Percentiles rank a stretch among this genome's conserved stretches.
These are phyloP conservation scores for Talaromyces sp. DNA, from an alignment of 2,329 filamentous ascomycete genomes.

Conservation along the genomic window DNA sequence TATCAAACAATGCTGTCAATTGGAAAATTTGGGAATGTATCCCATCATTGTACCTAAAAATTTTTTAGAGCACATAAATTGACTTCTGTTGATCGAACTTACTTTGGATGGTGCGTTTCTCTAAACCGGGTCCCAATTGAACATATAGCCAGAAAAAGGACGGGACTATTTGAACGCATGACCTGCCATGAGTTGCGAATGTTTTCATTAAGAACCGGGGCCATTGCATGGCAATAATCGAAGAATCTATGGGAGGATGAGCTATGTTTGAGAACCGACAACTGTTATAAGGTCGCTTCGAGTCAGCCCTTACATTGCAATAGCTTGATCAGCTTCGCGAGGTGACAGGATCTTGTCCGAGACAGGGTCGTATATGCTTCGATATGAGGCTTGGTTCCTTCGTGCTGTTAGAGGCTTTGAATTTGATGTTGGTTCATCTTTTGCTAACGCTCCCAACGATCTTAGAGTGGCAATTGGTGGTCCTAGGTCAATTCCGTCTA, in stretches of 20 bases:
- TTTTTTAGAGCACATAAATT: background rate
- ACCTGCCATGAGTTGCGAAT: constrained; percentile 10
- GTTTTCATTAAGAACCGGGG: constrained; percentile 12
- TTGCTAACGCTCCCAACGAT: constrained; percentile 13
- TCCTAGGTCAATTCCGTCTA: constrained; percentile 16
- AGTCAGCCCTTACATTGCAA: background rate
- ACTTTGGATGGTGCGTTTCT: constrained; percentile 7
- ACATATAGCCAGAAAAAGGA: constrained; percentile 16
- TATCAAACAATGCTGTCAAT: constrained; percentile 4
- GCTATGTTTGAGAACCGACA: background rate
- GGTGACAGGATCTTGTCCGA: background rate
- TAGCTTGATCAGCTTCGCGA: background rate
- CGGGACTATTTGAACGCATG: constrained; percentile 5
- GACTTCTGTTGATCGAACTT: background rate
- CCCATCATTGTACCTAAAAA: background rate
- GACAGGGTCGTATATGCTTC: constrained; percentile 1
- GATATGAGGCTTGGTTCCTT: background rate
- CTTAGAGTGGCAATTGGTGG: constrained; percentile 18
- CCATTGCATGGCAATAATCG: constrained; percentile 15
- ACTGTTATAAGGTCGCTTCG: background rate
- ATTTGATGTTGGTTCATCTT: constrained; percentile 9
- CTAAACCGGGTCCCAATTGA: constrained; percentile 16
- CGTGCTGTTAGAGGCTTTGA: background rate
- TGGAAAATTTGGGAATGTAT: constrained; percentile 4
- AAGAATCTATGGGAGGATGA: constrained; percentile 14